A percentile compares a stretch with the other conserved stretches of the same genome.
These are phyloP conservation scores for Vitis amurensis DNA, from an alignment of 164 flowering plant genomes.

Conservation along the genomic window DNA sequence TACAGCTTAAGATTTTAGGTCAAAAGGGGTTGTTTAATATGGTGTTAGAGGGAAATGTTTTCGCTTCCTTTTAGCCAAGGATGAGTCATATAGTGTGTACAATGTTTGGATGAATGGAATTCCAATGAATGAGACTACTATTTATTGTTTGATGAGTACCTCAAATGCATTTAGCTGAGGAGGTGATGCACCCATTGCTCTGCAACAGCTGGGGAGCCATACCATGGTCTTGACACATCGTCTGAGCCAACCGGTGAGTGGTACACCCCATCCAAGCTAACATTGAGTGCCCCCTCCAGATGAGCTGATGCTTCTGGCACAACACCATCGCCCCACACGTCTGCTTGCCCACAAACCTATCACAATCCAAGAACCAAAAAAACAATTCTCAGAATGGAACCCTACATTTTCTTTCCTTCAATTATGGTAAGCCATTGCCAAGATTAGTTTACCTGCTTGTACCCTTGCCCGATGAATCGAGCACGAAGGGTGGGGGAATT, in stretches of 20 bases:
- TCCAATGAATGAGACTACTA: too few relatives aligned
- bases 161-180: constrained; percentile 24
- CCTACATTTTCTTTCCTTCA: too few relatives aligned
- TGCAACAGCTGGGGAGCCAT: constrained; percentile 77
- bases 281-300: constrained; percentile 79
- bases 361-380: background rate
- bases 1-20: too few relatives aligned
- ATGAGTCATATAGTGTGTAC: too few relatives aligned
- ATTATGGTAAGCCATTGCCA: background rate
- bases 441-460: constrained; percentile 67
- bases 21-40: too few relatives aligned
- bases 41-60: too few relatives aligned
- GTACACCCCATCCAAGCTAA: constrained; percentile 79
- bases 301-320: constrained; percentile 88
- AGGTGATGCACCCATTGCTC: constrained; percentile 80
- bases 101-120: too few relatives aligned
- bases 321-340: constrained; percentile 95
- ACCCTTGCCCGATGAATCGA: constrained; percentile 87
- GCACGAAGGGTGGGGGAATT: constrained; percentile 43
- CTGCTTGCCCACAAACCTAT: constrained; percentile 87
- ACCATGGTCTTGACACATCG: constrained; percentile 81
- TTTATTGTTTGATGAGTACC: background rate
- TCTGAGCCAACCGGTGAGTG: constrained; percentile 95
- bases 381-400: too few relatives aligned
- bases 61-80: too few relatives aligned